These are phyloP conservation scores for Diaporthe vaccinii DNA, from an alignment of 2,329 filamentous ascomycete genomes.

Conservation along the genomic window DNA sequence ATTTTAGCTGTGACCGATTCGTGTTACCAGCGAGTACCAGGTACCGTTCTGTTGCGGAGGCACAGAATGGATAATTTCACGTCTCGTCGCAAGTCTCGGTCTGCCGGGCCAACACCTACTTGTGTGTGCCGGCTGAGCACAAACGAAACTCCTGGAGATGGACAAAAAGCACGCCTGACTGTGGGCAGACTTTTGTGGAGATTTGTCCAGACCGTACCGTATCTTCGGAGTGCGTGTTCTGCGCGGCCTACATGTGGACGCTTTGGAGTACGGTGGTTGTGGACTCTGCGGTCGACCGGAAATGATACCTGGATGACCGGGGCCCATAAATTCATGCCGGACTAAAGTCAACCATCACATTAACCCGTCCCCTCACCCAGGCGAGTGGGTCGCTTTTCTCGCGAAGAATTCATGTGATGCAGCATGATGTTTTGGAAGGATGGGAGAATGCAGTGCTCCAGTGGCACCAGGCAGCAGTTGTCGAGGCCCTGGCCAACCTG, in stretches of 20 bases:
- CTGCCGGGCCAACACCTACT: background rate
- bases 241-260: background rate
- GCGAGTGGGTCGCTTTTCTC: constrained; percentile 1
- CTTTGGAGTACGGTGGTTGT: background rate
- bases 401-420: constrained; percentile 14
- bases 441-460: constrained; percentile 9
- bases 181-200: background rate
- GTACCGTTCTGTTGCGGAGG: background rate
- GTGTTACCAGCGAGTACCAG: constrained; percentile 14
- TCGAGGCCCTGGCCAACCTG: background rate
- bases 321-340: constrained; percentile 26
- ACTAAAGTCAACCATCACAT: constrained; percentile 17
- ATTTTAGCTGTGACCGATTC: constrained; percentile 14
- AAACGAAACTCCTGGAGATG: background rate
- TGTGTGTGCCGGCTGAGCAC: background rate
- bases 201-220: background rate
- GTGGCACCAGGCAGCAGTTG: constrained; percentile 18
- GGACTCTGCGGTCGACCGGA: constrained; percentile 2
- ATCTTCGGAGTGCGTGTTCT: background rate
- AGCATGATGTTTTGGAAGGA: background rate
- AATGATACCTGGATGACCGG: constrained; percentile 13
- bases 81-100: background rate
- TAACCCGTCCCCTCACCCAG: background rate
- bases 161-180: background rate
- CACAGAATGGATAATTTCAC: background rate